Base-by-base conservation (phyloP, 805 yeast genomes). In the Jamesozyma lodderae region DNA sequence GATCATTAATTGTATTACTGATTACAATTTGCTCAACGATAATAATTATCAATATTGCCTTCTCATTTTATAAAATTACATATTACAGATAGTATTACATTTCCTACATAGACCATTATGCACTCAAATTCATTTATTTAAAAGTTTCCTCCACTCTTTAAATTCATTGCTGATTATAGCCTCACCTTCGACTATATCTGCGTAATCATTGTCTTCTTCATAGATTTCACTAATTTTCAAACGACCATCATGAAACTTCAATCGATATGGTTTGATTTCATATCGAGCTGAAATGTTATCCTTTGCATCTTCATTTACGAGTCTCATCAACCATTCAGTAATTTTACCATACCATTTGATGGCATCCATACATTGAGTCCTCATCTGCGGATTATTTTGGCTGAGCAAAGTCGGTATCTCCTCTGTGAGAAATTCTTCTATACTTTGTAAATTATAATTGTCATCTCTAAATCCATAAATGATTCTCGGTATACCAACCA, bases 381-480 rank as follows among this genome's bases (percentile, higher is more conserved):
- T 69, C 41, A 58, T 40, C 15, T 53, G 52, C 13, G 64, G 65
- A 43, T 53, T 59, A 31, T 61, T 63, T 41, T 48, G 57, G 45
- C 79, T 80, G 42, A 83, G 59, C 34, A 80, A 38, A 2, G 77
- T 41, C 1, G 97, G 97, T 17, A 90, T 70, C 44, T 84, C 81
- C 22, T 81, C 86, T 0, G 94, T 81, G 34, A 72, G 66, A 56
- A 64, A 87, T 41, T 81, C 77, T 60, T 92, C 97, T 3, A 84
- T 75, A 3, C 78, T 61, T 43, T 70, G 64, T 39, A 90, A 63
- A 15, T 70, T 59, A 33, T 81, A 69, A 26, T 75, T 60, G 11
- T 80, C 80, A 56, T 86, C 94, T 47, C 96, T 70, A 59, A 82
- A 92, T 0, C 96, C 99, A 54, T 86, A 84, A 4, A 83, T 72